Evolutionary conservation across 805 yeast species (phyloP).

Genomic region (Ogataea pignaliae): DNA sequence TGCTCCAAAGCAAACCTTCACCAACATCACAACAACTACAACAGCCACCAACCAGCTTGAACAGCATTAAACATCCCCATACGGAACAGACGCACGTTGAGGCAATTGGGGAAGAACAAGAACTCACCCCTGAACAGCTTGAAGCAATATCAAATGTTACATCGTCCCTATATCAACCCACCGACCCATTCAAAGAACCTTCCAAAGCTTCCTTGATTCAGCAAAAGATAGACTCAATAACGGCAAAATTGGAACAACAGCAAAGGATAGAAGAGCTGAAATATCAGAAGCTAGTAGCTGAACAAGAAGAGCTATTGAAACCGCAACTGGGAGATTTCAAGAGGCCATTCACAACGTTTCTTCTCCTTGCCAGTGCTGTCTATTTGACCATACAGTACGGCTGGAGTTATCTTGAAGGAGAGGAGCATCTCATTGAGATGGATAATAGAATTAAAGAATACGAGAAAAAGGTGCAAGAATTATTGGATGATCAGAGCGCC

Average conservation of each 20-base stretch:
- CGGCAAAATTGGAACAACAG: conserved; percentile 20
- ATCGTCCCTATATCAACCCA: conserved; percentile 24
- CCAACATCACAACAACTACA: not conserved
- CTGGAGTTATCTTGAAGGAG: conserved; percentile 31
- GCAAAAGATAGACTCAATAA: conserved; percentile 22
- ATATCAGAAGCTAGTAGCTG: conserved; percentile 12
- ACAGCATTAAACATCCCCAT: no score
- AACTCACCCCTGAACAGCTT: conserved; percentile 8
- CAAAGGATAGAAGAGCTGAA: conserved; percentile 18
- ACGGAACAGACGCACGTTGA: not conserved
- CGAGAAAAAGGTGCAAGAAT: conserved; percentile 23
- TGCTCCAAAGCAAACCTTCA: not conserved
- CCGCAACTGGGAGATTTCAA: conserved; percentile 30
- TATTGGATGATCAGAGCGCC: conserved; percentile 22
- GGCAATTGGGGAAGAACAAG: not conserved
- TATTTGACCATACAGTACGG: conserved; percentile 29
- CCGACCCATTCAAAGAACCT: conserved; percentile 25
- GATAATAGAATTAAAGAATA: conserved; percentile 19
- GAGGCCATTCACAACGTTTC: conserved; percentile 29
- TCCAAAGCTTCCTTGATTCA: conserved; percentile 28
- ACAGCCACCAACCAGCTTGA: not conserved
- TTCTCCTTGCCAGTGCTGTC: conserved; percentile 29
- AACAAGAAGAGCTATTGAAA: conserved; percentile 18
- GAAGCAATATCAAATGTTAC: conserved; percentile 16
- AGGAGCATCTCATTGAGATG: conserved; percentile 22